phyloP scores from a whole-genome alignment of 2,329 filamentous ascomycete genomes.

The Aspergillus sp. region DNA sequence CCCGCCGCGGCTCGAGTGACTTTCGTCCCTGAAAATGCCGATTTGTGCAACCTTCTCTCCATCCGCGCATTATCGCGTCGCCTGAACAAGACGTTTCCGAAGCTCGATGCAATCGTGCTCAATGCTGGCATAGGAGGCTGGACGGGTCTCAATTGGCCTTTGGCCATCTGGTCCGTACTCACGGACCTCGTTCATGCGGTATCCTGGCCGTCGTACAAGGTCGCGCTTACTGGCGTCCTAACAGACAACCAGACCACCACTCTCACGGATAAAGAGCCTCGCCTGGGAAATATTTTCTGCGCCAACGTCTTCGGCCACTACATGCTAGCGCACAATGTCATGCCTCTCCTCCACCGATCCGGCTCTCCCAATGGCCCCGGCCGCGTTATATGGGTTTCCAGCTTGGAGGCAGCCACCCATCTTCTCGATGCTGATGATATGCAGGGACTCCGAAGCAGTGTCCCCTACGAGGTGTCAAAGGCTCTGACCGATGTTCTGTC shows the following conservation, averaged over 20 bases:
- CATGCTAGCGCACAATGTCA: slow-evolving; percentile 75
- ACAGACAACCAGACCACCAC: slow-evolving; percentile 54
- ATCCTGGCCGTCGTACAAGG: slow-evolving; percentile 78
- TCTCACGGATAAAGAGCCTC: slow-evolving; percentile 48
- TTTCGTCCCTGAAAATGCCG: slow-evolving; percentile 58
- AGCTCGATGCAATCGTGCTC: slow-evolving; percentile 75
- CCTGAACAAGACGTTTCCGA: slow-evolving; percentile 56
- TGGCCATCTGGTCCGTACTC: slow-evolving; percentile 56
- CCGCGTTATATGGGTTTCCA: slow-evolving; percentile 84
- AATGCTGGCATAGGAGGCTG: slow-evolving; percentile 91
- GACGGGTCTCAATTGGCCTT: slow-evolving; percentile 71
- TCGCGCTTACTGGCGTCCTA: slow-evolving; percentile 56
- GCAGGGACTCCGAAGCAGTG: slow-evolving; percentile 64
- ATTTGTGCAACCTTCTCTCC: slow-evolving; percentile 57
- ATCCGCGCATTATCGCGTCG: slow-evolving; percentile 54
- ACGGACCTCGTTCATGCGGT: slow-evolving; percentile 66
- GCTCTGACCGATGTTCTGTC: slow-evolving; percentile 79
- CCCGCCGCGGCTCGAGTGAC: slow-evolving; percentile 46
- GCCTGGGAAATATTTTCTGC: slow-evolving; percentile 79
- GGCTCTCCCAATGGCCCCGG: slow-evolving; percentile 47
- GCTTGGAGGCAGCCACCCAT: slow-evolving; percentile 66
- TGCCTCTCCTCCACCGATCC: slow-evolving; percentile 65
- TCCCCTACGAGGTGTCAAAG: slow-evolving; percentile 84
- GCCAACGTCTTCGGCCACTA: slow-evolving; percentile 97
- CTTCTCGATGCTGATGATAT: slow-evolving; percentile 68